These are phyloP conservation scores for Aureobasidium mangrovei DNA, from an alignment of 2,329 filamentous ascomycete species.

Conservation along the genomic window DNA sequence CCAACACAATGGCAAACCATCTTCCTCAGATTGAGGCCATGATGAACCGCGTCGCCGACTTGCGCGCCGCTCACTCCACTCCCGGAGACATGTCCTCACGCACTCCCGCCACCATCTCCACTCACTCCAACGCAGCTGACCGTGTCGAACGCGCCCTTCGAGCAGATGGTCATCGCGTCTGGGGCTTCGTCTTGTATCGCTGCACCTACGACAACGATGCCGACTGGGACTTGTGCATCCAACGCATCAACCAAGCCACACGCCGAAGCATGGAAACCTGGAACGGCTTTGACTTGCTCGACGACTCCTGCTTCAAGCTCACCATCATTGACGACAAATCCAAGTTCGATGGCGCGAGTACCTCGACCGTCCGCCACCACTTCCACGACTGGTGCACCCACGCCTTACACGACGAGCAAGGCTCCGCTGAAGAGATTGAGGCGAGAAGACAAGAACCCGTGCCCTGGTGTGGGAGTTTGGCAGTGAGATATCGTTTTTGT, in stretches of 20 bases:
- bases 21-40: no score
- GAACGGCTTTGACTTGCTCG: slow-evolving; percentile 28
- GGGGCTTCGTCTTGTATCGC: slow-evolving; percentile 19
- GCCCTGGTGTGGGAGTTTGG: not conserved
- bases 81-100: not conserved
- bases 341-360: slow-evolving; percentile 14
- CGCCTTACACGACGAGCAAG: slow-evolving; percentile 13
- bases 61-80: no score
- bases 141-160: not conserved
- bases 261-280: slow-evolving; percentile 6
- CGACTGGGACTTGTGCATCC: slow-evolving; percentile 16
- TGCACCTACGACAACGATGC: slow-evolving; percentile 16
- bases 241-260: slow-evolving; percentile 1
- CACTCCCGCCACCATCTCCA: not conserved
- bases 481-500: slow-evolving; percentile 1
- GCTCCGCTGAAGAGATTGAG: not conserved
- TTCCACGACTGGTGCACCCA: slow-evolving; percentile 15
- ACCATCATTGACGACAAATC: slow-evolving; percentile 25
- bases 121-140: not conserved
- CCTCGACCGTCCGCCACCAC: slow-evolving; percentile 12
- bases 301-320: slow-evolving; percentile 36
- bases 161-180: slow-evolving; percentile 12
- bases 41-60: no score
- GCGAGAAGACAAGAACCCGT: not conserved
- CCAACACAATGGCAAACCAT: no score